Evolutionary conservation across 2,329 filamentous ascomycete genomes (phyloP).

Genomic region (Trichoderma gracile): DNA sequence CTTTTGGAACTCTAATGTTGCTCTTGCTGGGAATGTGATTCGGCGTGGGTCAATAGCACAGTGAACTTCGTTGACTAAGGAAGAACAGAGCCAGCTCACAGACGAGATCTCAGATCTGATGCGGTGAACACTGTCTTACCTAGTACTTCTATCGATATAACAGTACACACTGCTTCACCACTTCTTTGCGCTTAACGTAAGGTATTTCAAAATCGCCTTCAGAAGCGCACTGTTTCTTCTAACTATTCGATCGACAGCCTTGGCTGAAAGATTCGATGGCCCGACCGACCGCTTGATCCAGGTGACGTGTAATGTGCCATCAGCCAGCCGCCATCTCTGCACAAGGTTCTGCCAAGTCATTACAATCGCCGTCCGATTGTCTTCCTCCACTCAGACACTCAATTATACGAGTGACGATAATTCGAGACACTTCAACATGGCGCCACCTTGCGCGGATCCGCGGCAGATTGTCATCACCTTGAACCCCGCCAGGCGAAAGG

Average conservation of each 20-base stretch:
- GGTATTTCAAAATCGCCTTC: background rate
- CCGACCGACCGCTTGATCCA: background rate
- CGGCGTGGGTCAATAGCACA: no score
- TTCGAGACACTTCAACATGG: slow-evolving; percentile 43
- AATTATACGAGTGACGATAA: background rate
- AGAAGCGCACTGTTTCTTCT: background rate
- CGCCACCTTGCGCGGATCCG: slow-evolving; percentile 56
- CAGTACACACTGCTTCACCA: background rate
- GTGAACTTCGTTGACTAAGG: no score
- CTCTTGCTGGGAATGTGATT: background rate
- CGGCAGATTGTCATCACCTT: slow-evolving; percentile 57
- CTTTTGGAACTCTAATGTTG: background rate
- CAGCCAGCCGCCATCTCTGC: background rate
- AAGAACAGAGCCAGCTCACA: background rate
- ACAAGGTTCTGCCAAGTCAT: background rate
- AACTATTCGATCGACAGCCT: background rate
- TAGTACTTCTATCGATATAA: background rate
- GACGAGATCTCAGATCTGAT: background rate
- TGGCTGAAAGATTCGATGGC: slow-evolving; percentile 11
- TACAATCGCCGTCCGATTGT: no score
- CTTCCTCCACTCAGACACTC: background rate
- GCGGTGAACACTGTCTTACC: background rate
- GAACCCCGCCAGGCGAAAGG: slow-evolving; percentile 53
- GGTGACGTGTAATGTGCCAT: slow-evolving; percentile 10
- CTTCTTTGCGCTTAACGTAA: background rate